Conservation (phyloP, 1,284 basidiomycete genomes). For the Porogramme epimiltina region DNA sequence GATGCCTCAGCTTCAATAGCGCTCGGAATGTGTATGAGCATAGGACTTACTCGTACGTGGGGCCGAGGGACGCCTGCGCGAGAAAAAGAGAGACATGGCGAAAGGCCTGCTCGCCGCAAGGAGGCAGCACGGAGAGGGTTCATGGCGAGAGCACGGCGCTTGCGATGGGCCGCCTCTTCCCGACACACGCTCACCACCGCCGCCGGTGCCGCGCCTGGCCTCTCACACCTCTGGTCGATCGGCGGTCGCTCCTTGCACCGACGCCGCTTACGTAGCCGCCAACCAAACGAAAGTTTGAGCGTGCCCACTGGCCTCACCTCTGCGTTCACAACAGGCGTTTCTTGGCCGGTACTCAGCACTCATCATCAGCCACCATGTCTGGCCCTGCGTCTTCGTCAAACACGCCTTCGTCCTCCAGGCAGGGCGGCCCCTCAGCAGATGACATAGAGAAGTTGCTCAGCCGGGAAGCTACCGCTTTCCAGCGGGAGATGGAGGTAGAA, state of each 20-base stretch:
- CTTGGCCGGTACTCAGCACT: not conserved
- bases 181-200: constrained; percentile 9
- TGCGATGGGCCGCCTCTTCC: constrained; percentile 8
- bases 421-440: constrained; percentile 33
- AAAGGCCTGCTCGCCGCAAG: constrained; percentile 17
- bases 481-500: constrained; percentile 83
- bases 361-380: constrained; percentile 14
- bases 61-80: not conserved
- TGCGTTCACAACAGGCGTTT: not conserved
- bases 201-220: not conserved
- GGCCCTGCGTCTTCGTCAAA: constrained; percentile 19
- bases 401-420: constrained; percentile 13
- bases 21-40: no score
- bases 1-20: no score
- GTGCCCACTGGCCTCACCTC: constrained; percentile 14
- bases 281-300: no score
- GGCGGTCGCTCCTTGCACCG: no score
- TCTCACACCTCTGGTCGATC: not conserved
- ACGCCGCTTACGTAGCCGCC: no score
- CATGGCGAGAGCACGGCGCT: constrained; percentile 20
- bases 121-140: constrained; percentile 22
- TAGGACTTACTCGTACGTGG: constrained; percentile 10
- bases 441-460: constrained; percentile 76
- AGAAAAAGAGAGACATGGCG: constrained; percentile 6
- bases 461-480: constrained; percentile 80